Conservation (phyloP, 1,139 yeast species). For the Scheffersomyces cryptocercus region DNA sequence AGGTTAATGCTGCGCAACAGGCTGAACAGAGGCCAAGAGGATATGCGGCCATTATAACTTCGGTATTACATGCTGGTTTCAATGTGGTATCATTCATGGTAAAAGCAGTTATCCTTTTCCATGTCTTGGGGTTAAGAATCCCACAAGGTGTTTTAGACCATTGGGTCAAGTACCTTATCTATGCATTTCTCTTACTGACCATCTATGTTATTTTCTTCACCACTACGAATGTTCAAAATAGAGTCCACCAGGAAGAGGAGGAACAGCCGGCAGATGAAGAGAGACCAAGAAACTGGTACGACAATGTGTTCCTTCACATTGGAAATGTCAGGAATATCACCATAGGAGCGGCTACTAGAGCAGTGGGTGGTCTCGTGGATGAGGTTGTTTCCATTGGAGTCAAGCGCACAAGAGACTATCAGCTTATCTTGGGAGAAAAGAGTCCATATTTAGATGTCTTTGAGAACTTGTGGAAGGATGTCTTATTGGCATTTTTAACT, state of each 20-base stretch:
- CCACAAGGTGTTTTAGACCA: conserved; percentile 6
- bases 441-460: conserved; percentile 12
- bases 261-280: not conserved
- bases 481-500: conserved; percentile 19
- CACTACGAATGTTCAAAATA: conserved; percentile 12
- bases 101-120: conserved; percentile 2
- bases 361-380: conserved; percentile 6
- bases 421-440: conserved; percentile 16
- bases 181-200: not conserved
- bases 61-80: not conserved
- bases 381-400: conserved; percentile 19
- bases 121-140: conserved; percentile 11
- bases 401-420: conserved; percentile 25
- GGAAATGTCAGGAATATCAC: conserved; percentile 2
- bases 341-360: conserved; percentile 6
- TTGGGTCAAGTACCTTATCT: conserved; percentile 6
- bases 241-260: conserved; percentile 2
- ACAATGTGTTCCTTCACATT: not conserved
- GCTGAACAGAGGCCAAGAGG: not conserved
- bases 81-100: conserved; percentile 2
- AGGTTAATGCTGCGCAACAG: not conserved
- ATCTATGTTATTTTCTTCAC: conserved; percentile 14
- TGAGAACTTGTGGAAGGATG: conserved; percentile 21
- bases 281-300: not conserved
- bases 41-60: not conserved